phyloP scores from a whole-genome alignment of 805 yeast genomes.

The Yamadazyma paraphyllophila region DNA sequence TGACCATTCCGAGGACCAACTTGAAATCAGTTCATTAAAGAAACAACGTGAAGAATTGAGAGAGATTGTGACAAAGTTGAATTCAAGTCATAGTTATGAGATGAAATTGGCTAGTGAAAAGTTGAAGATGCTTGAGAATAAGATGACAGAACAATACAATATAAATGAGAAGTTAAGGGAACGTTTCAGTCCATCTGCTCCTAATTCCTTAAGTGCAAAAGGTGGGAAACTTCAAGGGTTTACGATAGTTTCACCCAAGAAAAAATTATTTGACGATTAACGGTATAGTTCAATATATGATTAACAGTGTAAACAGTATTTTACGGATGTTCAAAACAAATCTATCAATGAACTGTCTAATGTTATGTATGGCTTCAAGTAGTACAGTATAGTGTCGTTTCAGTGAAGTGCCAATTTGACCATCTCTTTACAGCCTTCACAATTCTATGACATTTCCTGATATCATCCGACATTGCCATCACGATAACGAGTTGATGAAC shows the following conservation, averaged over 20 bases:
- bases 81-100: slow-evolving; percentile 35
- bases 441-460: background rate
- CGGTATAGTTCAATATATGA: slow-evolving; percentile 2
- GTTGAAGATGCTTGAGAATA: slow-evolving; percentile 29
- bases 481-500: slow-evolving; percentile 22
- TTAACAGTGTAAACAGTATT: background rate
- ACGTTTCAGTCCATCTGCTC: slow-evolving; percentile 14
- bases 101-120: slow-evolving; percentile 35
- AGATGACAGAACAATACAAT: slow-evolving; percentile 26
- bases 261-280: slow-evolving; percentile 20
- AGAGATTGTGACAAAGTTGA: slow-evolving; percentile 37
- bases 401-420: no score
- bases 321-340: no score
- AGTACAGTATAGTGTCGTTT: no score
- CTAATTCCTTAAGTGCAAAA: slow-evolving; percentile 6
- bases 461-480: no score
- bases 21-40: slow-evolving; percentile 23
- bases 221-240: slow-evolving; percentile 40
- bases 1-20: slow-evolving; percentile 15
- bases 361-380: no score
- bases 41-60: slow-evolving; percentile 42
- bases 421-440: no score
- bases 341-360: no score
- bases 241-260: slow-evolving; percentile 34
- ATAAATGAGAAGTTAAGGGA: slow-evolving; percentile 35